These are phyloP conservation scores for Fusarium protoensiforme DNA, from an alignment of 2,329 filamentous ascomycete species.

Conservation along the genomic window DNA sequence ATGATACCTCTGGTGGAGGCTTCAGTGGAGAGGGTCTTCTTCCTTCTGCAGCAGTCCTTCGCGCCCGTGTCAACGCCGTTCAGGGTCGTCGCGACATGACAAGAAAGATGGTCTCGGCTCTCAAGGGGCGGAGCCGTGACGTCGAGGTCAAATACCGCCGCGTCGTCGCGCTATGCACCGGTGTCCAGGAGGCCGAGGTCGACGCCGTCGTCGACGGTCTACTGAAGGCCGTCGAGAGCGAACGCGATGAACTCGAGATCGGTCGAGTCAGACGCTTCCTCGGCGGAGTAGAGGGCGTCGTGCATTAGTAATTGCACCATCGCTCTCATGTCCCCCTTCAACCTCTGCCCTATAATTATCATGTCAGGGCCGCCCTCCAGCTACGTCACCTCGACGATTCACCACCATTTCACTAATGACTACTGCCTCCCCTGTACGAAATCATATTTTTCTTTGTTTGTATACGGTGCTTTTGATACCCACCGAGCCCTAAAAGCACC, in stretches of 20 bases:
- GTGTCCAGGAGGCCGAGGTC: slow-evolving; percentile 80
- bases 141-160: slow-evolving; percentile 88
- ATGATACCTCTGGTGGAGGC: slow-evolving; percentile 49
- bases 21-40: slow-evolving; percentile 58
- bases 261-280: slow-evolving; percentile 82
- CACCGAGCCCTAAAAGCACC: slow-evolving; percentile 38
- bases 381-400: not conserved
- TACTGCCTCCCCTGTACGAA: slow-evolving; percentile 23
- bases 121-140: slow-evolving; percentile 84
- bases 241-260: slow-evolving; percentile 80
- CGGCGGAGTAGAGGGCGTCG: slow-evolving; percentile 77
- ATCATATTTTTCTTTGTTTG: slow-evolving; percentile 17
- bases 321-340: not conserved
- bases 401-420: slow-evolving; percentile 33
- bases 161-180: slow-evolving; percentile 88
- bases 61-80: slow-evolving; percentile 77
- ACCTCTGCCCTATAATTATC: not conserved
- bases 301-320: slow-evolving; percentile 48
- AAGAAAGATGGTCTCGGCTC: slow-evolving; percentile 72
- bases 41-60: slow-evolving; percentile 70
- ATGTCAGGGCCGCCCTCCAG: not conserved
- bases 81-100: slow-evolving; percentile 75
- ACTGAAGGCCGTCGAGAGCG: slow-evolving; percentile 89
- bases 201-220: slow-evolving; percentile 84
- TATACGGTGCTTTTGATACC: slow-evolving; percentile 43